A percentile compares a stretch with the other conserved stretches of the same genome.
These are phyloP conservation scores for Adansonia digitata DNA, from an alignment of 345 rosid genomes.

Conservation along the genomic window DNA sequence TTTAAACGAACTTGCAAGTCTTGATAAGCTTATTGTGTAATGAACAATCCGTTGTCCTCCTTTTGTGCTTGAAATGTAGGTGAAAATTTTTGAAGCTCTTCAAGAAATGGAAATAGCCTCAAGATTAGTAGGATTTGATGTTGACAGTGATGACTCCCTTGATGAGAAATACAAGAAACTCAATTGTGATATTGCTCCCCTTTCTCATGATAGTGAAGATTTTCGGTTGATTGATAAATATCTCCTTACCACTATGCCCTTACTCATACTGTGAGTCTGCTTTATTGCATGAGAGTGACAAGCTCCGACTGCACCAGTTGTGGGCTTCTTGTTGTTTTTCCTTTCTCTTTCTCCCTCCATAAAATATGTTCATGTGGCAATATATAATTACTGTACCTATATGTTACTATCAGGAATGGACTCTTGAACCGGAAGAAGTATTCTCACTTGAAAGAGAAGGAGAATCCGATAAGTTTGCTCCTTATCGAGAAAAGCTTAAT, in stretches of 20 bases:
- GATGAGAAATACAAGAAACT: conserved; percentile 84
- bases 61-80: conserved; percentile 39
- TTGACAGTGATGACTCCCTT: conserved; percentile 62
- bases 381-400: not conserved
- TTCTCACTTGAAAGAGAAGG: conserved; percentile 90
- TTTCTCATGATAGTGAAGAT: conserved; percentile 81
- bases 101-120: conserved; percentile 97
- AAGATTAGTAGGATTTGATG: conserved; percentile 92
- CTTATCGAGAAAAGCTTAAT: conserved; percentile 54
- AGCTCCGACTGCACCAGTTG: not conserved
- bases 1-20: not conserved
- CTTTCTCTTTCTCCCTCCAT: not conserved
- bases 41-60: not conserved
- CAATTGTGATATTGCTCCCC: conserved; percentile 57
- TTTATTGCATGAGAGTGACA: not conserved
- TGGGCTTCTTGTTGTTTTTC: not conserved
- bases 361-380: not conserved
- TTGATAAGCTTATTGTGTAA: not conserved
- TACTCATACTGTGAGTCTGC: conserved; percentile 66
- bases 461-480: conserved; percentile 76
- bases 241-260: conserved; percentile 83
- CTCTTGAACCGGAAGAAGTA: conserved; percentile 86
- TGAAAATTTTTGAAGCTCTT: conserved; percentile 97
- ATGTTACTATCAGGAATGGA: conserved; percentile 60
- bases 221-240: conserved; percentile 69